Base-by-base conservation (phyloP, 1,284 basidiomycete genomes). In the Inonotus obliquus region DNA sequence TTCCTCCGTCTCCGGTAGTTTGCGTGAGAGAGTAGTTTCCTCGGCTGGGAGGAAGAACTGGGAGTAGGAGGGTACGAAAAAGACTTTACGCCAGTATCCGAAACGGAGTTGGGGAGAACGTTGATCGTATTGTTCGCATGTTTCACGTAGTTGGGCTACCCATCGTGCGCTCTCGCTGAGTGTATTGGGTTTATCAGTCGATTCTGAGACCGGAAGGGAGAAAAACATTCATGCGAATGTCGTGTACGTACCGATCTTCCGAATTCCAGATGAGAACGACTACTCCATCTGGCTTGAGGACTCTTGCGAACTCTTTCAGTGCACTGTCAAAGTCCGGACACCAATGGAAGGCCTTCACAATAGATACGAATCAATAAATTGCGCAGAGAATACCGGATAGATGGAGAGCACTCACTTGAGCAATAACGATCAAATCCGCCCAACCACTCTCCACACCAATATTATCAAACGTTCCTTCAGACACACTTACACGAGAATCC, bases 251-350 rank as follows among this genome's bases (percentile, higher is more conserved):
- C 86, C 85, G 78, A 71, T 91, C 85, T 72, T 91, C 90, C 38
- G 91, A 73, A 71, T 92, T 92, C 90, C 91, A 92, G 51, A 91
- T 83, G 61, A 89, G 77, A 2, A 78, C 84, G n/a, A 85, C 77
- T 5, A 79, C 72, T 4, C 89, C 91, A 32, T 75, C 73, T 0
- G 86, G 84, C 69, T 89, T 89, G 54, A 92, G 74, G 67, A 91
- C 81, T 39, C 91, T 80, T 23, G 81, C 78, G 69, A 92, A 88
- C 69, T 92, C 90, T 0, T 72, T 72, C 14, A 79, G 77, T 1
- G 89, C 88, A 59, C 76, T 78, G 61, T 83, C 78, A 69, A 83
- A 87, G 70, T 92, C 81, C 1, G 86, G 86, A 67, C 87, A 90
- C 90, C 91, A 92, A 73, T 92, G 90, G 69, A 85, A 92, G 13